phyloP scores from a whole-genome alignment of 768 basidiomycete genomes.

The Hemileccinum rubropunctum region DNA sequence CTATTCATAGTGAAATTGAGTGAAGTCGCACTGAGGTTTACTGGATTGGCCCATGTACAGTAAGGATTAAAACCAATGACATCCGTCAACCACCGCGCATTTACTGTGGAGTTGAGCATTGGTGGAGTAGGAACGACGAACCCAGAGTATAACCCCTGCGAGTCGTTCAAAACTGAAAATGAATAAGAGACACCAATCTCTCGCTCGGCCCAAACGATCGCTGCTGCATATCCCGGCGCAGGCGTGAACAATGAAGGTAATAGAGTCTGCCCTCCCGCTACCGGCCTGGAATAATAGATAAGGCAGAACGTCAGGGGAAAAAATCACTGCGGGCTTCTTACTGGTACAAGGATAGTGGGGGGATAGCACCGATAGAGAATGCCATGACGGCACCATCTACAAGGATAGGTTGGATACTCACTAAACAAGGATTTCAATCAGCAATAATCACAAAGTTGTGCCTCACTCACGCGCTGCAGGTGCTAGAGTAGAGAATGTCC shows the following conservation, averaged over 20 bases:
- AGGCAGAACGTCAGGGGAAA: background rate
- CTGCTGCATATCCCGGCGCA: conserved; percentile 7
- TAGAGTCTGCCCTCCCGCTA: background rate
- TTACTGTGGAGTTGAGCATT: conserved; percentile 10
- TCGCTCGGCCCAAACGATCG: conserved; percentile 17
- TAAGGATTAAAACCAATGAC: conserved; percentile 20
- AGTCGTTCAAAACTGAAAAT: conserved; percentile 11
- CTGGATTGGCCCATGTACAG: conserved; percentile 20
- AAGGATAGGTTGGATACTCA: conserved; percentile 13
- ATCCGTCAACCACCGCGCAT: conserved; percentile 24
- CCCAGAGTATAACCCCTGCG: conserved; percentile 9
- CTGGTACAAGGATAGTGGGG: conserved; percentile 13
- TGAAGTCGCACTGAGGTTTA: conserved; percentile 13
- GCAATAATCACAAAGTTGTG: background rate
- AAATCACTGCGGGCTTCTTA: background rate
- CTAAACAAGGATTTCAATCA: background rate
- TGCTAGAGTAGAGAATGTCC: conserved; percentile 4
- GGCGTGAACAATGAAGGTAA: conserved; percentile 4
- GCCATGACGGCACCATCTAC: conserved; percentile 12
- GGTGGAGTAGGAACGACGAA: conserved; percentile 10
- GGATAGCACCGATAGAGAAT: conserved; percentile 14
- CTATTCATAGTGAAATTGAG: conserved; percentile 19
- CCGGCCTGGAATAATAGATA: conserved; percentile 8
- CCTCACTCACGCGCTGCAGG: conserved; percentile 14
- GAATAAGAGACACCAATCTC: conserved; percentile 11